These are phyloP conservation scores for Populus hybrid DNA, from an alignment of 441 rosid genomes.

Conservation along the genomic window DNA sequence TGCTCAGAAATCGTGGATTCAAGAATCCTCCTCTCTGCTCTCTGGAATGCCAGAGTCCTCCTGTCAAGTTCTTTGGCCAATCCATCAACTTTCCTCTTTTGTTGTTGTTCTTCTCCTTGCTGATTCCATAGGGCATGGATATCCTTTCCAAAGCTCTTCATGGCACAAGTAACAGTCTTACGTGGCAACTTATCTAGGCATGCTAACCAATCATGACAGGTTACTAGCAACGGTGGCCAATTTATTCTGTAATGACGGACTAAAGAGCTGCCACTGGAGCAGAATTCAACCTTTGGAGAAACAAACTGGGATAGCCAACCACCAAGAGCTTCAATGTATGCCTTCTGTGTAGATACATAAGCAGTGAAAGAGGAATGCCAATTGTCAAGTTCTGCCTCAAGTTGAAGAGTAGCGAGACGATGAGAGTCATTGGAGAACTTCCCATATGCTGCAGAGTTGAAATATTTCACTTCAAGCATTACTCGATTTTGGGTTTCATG, in stretches of 20 bases:
- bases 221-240: constrained; percentile 39
- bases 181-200: constrained; percentile 41
- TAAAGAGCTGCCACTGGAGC: constrained; percentile 24
- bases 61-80: constrained; percentile 41
- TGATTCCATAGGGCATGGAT: constrained; percentile 39
- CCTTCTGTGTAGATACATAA: constrained; percentile 40
- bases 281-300: constrained; percentile 38
- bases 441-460: constrained; percentile 33
- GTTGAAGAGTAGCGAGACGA: constrained; percentile 56
- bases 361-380: constrained; percentile 41
- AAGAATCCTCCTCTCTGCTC: constrained; percentile 37
- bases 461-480: constrained; percentile 41
- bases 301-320: constrained; percentile 50
- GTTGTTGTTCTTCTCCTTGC: constrained; percentile 55
- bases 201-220: constrained; percentile 44
- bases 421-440: constrained; percentile 42
- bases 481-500: constrained; percentile 47
- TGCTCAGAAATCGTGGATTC: constrained; percentile 28
- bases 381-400: constrained; percentile 47
- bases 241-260: constrained; percentile 11
- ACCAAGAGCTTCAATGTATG: constrained; percentile 47
- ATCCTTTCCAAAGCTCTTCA: constrained; percentile 41
- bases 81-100: constrained; percentile 49
- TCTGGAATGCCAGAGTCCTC: constrained; percentile 34
- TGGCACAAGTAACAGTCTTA: constrained; percentile 30